These are phyloP conservation scores for Ophidiomyces ophidiicola DNA, from an alignment of 2,329 filamentous ascomycete species.

Conservation along the genomic window DNA sequence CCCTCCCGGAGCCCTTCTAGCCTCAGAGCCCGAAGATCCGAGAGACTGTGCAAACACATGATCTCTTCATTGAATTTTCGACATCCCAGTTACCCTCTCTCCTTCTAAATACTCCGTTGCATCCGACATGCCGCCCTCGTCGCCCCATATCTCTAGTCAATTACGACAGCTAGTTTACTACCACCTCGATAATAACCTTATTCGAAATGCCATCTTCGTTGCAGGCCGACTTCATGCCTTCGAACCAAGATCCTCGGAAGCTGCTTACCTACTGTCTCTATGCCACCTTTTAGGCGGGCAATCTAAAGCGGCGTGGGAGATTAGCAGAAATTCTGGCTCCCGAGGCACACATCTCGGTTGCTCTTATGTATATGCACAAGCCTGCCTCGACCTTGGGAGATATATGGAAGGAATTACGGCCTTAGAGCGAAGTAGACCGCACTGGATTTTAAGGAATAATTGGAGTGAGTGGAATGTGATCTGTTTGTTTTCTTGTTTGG, in stretches of 20 bases:
- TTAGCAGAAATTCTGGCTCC: slow-evolving; percentile 57
- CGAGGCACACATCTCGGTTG: slow-evolving; percentile 71
- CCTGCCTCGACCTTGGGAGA: slow-evolving; percentile 66
- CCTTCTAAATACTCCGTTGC: slow-evolving; percentile 14
- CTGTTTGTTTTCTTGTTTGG: not conserved
- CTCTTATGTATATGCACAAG: slow-evolving; percentile 81
- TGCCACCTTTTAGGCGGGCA: slow-evolving; percentile 76
- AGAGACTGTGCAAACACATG: too few species aligned
- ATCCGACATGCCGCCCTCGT: slow-evolving; percentile 42
- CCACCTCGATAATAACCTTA: slow-evolving; percentile 76
- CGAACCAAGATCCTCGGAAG: slow-evolving; percentile 68
- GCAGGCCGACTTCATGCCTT: slow-evolving; percentile 75
- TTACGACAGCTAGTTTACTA: slow-evolving; percentile 56
- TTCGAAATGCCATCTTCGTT: slow-evolving; percentile 86
- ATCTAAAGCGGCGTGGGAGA: slow-evolving; percentile 73
- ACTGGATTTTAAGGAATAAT: slow-evolving; percentile 63
- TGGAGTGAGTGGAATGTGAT: slow-evolving; percentile 50
- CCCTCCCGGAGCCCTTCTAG: too few species aligned
- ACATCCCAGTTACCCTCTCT: slow-evolving; percentile 1
- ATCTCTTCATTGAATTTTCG: not conserved
- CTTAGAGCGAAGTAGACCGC: slow-evolving; percentile 65
- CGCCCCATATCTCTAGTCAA: slow-evolving; percentile 46
- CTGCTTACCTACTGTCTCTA: slow-evolving; percentile 68
- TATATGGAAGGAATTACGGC: slow-evolving; percentile 71
- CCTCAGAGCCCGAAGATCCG: too few species aligned